These are phyloP conservation scores for Aspergillus sp. DNA, from an alignment of 2,329 filamentous ascomycete species.

Conservation along the genomic window DNA sequence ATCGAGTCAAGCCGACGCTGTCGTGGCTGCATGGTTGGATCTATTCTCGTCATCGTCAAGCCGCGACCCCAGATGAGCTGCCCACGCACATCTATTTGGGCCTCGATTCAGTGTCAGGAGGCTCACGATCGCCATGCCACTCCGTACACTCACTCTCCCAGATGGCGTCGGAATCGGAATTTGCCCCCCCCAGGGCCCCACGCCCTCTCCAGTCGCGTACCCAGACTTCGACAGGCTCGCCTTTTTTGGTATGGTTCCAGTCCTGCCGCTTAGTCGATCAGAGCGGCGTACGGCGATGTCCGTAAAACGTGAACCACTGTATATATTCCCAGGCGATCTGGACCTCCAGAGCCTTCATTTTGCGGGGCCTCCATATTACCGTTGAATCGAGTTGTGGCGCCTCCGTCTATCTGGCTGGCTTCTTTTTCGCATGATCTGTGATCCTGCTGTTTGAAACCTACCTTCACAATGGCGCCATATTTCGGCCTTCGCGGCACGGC, in stretches of 20 bases:
- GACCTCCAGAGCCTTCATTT: neutral
- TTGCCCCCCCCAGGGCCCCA: neutral
- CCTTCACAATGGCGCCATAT: slow-evolving; percentile 6
- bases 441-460: neutral
- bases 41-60: neutral
- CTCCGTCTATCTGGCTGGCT: neutral
- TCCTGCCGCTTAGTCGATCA: neutral
- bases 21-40: neutral
- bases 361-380: neutral
- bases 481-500: slow-evolving; percentile 15
- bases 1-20: neutral
- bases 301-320: neutral
- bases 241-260: too few relatives aligned
- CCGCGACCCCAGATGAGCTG: too few relatives aligned
- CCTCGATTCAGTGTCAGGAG: too few relatives aligned
- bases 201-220: neutral
- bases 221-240: neutral
- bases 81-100: too few relatives aligned
- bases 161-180: neutral
- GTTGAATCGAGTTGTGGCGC: neutral
- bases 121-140: too few relatives aligned
- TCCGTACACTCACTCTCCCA: too few relatives aligned
- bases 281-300: neutral
- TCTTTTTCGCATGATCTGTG: neutral
- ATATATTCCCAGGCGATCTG: neutral